These are phyloP conservation scores for Penicillium sp. DNA, from an alignment of 2,329 filamentous ascomycete species.

Conservation along the genomic window DNA sequence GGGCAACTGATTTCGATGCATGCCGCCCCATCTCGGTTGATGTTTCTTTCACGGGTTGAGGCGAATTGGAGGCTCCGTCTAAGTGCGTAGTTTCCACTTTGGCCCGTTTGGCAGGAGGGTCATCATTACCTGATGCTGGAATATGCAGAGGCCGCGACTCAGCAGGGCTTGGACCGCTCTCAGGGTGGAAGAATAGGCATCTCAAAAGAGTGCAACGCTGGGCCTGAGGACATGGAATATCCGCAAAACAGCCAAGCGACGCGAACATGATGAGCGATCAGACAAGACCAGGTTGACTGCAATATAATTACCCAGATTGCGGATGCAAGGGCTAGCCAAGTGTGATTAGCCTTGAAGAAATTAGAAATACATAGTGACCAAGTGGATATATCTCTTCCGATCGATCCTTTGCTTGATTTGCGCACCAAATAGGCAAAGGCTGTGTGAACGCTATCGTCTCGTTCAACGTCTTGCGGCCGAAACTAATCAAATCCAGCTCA, in stretches of 20 bases:
- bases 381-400: not conserved
- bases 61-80: not conserved
- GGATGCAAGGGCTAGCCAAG: not conserved
- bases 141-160: conserved; percentile 9
- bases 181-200: conserved; percentile 59
- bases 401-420: not conserved
- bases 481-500: not conserved
- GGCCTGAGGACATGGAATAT: conserved; percentile 54
- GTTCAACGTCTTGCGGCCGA: not conserved
- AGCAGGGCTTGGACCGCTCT: conserved; percentile 20
- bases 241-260: conserved; percentile 55
- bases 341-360: not conserved
- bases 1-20: not conserved
- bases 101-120: conserved; percentile 35
- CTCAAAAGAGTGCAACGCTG: conserved; percentile 52
- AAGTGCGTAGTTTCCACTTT: conserved; percentile 15
- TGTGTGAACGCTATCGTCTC: not conserved
- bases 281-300: not conserved
- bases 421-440: not conserved
- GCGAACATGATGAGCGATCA: conserved; percentile 49
- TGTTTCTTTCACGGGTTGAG: conserved; percentile 1
- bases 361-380: not conserved
- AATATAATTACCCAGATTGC: not conserved
- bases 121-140: conserved; percentile 12
- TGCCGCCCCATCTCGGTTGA: not conserved